Base-by-base conservation (phyloP, 768 basidiomycete genomes). In the Lentinula sp. region DNA sequence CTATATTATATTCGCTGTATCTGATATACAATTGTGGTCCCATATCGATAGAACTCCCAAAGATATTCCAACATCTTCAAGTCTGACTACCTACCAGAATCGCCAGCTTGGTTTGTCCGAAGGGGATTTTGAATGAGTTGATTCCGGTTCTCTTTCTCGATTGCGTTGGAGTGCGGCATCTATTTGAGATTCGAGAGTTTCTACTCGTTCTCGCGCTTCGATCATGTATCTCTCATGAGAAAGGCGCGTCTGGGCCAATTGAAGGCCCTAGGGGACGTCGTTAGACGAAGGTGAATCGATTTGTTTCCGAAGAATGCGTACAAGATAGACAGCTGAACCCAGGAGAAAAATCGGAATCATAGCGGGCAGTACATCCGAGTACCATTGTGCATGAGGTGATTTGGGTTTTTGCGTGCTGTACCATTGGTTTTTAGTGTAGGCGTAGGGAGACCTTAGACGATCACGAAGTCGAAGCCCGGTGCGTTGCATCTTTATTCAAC, bases 331-430 rank as follows among this genome's bases (percentile, higher is more conserved):
- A 8, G 86, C 88, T 56, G 90, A 91, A 16, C 90, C 91, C 12
- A 93, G 77, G 56, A 93, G 75, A 56, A 86, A 85, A 57, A 93
- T 76, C 8, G 91, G 91, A 53, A 92, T 73, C 89, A 92, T 92
- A 36, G 83, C 83, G 32, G 91, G 91, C 42, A 88, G 72, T 53
- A 86, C 79, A 57, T 84, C 80, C 48, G 83, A 76, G 71, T 93
- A 93, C 80, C 87, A 85, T 65, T 79, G 75, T 6, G 81, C 81
- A 70, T 92, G 88, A 10, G 77, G 73, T 35, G 81, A 84, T 60
- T 71, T 76, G 5, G 66, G 65, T 49, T 68, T 68, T 63, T 67
- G 18, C 28, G 39, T 28, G 12, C 55, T 37, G n/a, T 37, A 35
- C 33, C 35, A 7, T 56, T 18, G 7, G 37, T 15, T 37, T 41